Evolutionary conservation across 768 basidiomycete species (phyloP).

Genomic region (Jaapia argillacea): DNA sequence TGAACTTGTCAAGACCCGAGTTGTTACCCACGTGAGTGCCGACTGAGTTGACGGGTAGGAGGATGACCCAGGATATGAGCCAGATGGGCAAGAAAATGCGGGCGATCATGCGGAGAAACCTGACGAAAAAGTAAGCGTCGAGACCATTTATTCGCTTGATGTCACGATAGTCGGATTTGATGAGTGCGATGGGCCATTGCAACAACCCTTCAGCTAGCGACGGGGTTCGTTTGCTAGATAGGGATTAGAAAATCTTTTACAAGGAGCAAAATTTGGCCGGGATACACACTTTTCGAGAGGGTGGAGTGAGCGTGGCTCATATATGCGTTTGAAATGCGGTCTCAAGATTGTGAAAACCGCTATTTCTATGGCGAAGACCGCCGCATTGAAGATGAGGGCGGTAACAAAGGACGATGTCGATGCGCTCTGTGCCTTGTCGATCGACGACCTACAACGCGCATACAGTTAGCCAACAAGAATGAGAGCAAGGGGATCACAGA

Average conservation of each 20-base stretch:
- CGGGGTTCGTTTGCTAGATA: conserved; percentile 39
- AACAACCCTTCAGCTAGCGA: conserved; percentile 38
- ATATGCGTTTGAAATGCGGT: conserved; percentile 70
- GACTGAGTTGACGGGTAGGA: conserved; percentile 61
- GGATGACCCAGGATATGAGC: conserved; percentile 69
- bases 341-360: conserved; percentile 62
- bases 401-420: conserved; percentile 66
- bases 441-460: conserved; percentile 8
- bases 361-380: conserved; percentile 56
- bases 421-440: conserved; percentile 34
- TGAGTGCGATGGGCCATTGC: conserved; percentile 53
- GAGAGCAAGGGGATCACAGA: too few relatives aligned
- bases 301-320: conserved; percentile 68
- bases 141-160: conserved; percentile 57
- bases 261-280: conserved; percentile 2
- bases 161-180: conserved; percentile 41
- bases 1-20: conserved; percentile 49
- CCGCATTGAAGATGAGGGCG: conserved; percentile 66
- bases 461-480: too few relatives aligned
- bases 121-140: conserved; percentile 83
- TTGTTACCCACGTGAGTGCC: conserved; percentile 32
- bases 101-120: conserved; percentile 70
- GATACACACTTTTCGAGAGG: conserved; percentile 26
- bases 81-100: conserved; percentile 75
- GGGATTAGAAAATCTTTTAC: conserved; percentile 22